Conservation (phyloP, 495 filamentous ascomycete genomes). For the Aspergillus steynii region DNA sequence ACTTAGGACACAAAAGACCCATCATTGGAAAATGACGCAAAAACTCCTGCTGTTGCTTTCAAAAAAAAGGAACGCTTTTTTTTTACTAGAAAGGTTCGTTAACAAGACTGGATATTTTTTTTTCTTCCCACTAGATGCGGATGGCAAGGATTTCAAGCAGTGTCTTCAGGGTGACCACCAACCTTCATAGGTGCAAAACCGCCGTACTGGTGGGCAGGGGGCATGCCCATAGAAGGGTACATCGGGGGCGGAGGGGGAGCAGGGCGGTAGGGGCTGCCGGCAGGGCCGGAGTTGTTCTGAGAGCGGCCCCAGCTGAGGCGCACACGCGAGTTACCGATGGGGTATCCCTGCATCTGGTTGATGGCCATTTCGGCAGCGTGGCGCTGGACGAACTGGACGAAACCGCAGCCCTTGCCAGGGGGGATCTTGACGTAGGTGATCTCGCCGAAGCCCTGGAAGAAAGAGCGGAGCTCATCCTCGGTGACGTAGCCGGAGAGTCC, state of each 20-base stretch:
- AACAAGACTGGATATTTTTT: conserved; percentile 7
- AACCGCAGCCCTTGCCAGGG: conserved; percentile 97
- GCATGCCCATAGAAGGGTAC: conserved; percentile 84
- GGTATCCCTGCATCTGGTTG: conserved; percentile 99
- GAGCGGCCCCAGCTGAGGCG: conserved; percentile 95
- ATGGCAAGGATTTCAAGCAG: conserved; percentile 12
- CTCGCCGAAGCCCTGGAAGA: conserved; percentile 99
- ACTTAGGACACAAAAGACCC: conserved; percentile 47
- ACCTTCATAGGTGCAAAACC: conserved; percentile 78
- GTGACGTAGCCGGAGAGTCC: conserved; percentile 98
- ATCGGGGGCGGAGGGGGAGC: conserved; percentile 87
- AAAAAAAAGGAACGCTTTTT: conserved; percentile 44
- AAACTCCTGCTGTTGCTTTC: conserved; percentile 51
- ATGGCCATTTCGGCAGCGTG: conserved; percentile 99
- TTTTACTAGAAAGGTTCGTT: conserved; percentile 29
- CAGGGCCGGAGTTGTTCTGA: conserved; percentile 98
- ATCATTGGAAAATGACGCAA: conserved; percentile 47
- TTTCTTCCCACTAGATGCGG: conserved; percentile 1
- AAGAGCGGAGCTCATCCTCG: conserved; percentile 97
- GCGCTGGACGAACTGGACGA: conserved; percentile 98
- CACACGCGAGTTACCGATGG: conserved; percentile 97
- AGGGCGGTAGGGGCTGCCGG: conserved; percentile 95
- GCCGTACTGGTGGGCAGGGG: conserved; percentile 70
- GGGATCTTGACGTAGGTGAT: conserved; percentile 99
- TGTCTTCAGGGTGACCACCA: conserved; percentile 39